Percentiles rank a stretch among this genome's conserved stretches.
These are phyloP conservation scores for Blakeslea trispora DNA, from an alignment of 371 early-diverging fungal species.

Conservation along the genomic window DNA sequence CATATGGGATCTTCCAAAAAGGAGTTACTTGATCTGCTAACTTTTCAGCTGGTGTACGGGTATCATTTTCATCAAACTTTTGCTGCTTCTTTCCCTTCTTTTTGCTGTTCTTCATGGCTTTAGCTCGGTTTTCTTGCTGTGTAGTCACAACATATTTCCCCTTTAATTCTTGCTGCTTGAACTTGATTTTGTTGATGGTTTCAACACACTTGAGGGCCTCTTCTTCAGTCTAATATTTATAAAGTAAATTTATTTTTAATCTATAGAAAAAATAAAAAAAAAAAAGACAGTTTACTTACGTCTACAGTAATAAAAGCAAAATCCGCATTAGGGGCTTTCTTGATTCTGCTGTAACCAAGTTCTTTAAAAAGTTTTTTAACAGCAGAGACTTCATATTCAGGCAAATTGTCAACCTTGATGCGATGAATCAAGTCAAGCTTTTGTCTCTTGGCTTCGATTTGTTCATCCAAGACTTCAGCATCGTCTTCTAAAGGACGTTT, in stretches of 20 bases:
- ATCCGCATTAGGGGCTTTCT: constrained; percentile 30
- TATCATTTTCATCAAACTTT: constrained; percentile 32
- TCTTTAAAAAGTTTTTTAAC: constrained; percentile 18
- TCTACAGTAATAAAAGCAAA: constrained; percentile 27
- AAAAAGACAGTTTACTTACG: constrained; percentile 5
- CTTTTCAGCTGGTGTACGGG: constrained; percentile 58
- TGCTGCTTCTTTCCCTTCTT: background rate
- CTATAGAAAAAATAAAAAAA: too few relatives aligned
- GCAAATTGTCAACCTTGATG: constrained; percentile 23
- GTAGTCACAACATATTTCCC: constrained; percentile 15
- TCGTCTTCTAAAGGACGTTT: constrained; percentile 23
- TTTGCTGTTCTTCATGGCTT: constrained; percentile 12
- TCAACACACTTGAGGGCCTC: constrained; percentile 10
- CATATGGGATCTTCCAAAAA: constrained; percentile 33
- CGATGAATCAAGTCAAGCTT: constrained; percentile 20
- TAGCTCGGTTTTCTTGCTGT: constrained; percentile 7
- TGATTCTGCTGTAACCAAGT: constrained; percentile 8
- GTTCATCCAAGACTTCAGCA: constrained; percentile 7
- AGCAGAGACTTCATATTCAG: constrained; percentile 12
- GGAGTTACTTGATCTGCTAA: constrained; percentile 78
- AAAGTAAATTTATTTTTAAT: too few relatives aligned
- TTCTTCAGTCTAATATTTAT: constrained; percentile 15
- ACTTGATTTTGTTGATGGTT: constrained; percentile 14
- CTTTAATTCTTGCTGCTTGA: constrained; percentile 14
- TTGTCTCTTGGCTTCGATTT: constrained; percentile 16